phyloP scores from a whole-genome alignment of 345 rosid genomes.

The Rhizophora mangle region DNA sequence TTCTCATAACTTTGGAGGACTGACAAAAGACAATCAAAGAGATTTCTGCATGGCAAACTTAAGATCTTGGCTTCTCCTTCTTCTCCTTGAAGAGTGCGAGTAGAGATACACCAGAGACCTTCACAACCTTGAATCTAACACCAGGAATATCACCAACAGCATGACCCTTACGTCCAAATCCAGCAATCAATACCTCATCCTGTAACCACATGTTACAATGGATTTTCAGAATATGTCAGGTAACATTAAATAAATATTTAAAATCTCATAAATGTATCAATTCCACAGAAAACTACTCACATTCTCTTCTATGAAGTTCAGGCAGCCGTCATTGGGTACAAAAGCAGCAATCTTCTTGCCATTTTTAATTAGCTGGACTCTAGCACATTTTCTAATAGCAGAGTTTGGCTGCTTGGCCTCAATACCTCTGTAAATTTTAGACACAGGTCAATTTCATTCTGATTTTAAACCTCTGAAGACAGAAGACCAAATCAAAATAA shows the following conservation, averaged over 20 bases:
- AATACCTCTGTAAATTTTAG: conserved; percentile 56
- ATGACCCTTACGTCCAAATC: conserved; percentile 71
- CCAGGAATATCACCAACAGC: conserved; percentile 79
- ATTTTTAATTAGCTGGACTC: conserved; percentile 95
- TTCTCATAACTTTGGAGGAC: neutral
- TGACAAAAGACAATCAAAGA: neutral
- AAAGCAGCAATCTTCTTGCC: conserved; percentile 98
- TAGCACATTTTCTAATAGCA: conserved; percentile 94
- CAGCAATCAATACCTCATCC: conserved; percentile 72
- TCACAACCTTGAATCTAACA: conserved; percentile 70
- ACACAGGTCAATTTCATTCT: neutral
- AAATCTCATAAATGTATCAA: no score
- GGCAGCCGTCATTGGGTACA: conserved; percentile 88
- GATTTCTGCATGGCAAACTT: neutral
- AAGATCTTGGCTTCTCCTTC: conserved; percentile 41
- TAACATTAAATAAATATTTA: no score
- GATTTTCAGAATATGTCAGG: neutral
- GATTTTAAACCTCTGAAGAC: neutral
- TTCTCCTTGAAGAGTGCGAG: conserved; percentile 66
- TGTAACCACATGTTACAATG: conserved; percentile 8
- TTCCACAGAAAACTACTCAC: conserved; percentile 30
- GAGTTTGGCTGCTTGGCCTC: conserved; percentile 99
- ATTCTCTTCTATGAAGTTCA: conserved; percentile 84
- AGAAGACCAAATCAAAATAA: neutral
- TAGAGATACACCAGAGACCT: conserved; percentile 70